These are phyloP conservation scores for Corymbia citriodora DNA, from an alignment of 441 rosid genomes.

Conservation along the genomic window DNA sequence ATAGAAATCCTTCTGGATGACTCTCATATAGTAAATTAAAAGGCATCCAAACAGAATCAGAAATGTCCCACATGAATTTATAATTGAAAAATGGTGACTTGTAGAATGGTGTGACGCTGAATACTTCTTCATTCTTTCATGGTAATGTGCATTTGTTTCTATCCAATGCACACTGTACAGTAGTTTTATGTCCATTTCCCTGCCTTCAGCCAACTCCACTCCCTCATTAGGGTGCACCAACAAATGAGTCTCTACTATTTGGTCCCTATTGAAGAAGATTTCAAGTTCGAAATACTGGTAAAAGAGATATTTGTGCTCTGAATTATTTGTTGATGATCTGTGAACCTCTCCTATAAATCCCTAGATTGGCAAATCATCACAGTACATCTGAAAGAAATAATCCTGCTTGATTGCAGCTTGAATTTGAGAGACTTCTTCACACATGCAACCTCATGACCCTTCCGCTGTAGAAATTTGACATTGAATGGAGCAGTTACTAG, in stretches of 20 bases:
- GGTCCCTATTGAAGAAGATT: neutral
- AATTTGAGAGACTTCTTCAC: neutral
- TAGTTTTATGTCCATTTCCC: neutral
- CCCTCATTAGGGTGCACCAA: neutral
- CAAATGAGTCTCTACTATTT: neutral
- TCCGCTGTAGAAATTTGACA: neutral
- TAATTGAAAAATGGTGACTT: neutral
- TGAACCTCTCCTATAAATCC: neutral
- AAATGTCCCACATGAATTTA: neutral
- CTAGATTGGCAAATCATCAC: constrained; percentile 2
- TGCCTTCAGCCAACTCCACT: neutral
- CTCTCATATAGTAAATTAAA: neutral
- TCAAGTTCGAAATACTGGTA: neutral
- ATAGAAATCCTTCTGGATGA: neutral
- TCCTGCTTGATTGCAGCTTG: neutral
- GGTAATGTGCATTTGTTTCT: neutral
- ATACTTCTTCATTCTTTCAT: neutral
- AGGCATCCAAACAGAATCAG: neutral
- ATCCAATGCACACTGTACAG: constrained; percentile 1
- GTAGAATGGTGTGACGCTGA: neutral
- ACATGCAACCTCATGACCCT: neutral
- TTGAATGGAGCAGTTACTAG: neutral
- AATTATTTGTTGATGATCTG: neutral
- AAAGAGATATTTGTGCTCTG: neutral
- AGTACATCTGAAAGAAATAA: neutral